These are phyloP conservation scores for Prunus persica DNA, from an alignment of 306 rosid genomes.

Conservation along the genomic window Prunus_persica_NCBIv2 NC_034011.1:8231001-8231500, in stretches of 20 bases:
- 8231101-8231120: conserved; percentile 38
- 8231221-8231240: conserved; percentile 11
- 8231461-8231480: conserved; percentile 21
- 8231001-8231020: conserved; percentile 37
- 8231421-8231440: conserved; percentile 35
- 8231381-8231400: conserved; percentile 26
- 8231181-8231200: conserved; percentile 3
- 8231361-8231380: conserved; percentile 27
- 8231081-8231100: conserved; percentile 32
- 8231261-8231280: conserved; percentile 36
- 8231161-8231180: conserved; percentile 21
- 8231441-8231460: conserved; percentile 27
- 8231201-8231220: conserved; percentile 14
- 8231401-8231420: conserved; percentile 47
- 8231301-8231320: conserved; percentile 32
- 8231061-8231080: conserved; percentile 24
- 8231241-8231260: conserved; percentile 30
- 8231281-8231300: conserved; percentile 31
- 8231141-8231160: conserved; percentile 26
- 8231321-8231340: conserved; percentile 37
- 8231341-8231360: conserved; percentile 30
- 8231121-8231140: conserved; percentile 40
- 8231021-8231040: conserved; percentile 41
- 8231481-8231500: conserved; percentile 21
- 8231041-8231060: conserved; percentile 47